Percentiles rank a stretch among this genome's conserved stretches.
Evolutionary conservation across 225 moss, liverwort and hornwort species (phyloP).

Genomic region (Bryum argenteum): DNA sequence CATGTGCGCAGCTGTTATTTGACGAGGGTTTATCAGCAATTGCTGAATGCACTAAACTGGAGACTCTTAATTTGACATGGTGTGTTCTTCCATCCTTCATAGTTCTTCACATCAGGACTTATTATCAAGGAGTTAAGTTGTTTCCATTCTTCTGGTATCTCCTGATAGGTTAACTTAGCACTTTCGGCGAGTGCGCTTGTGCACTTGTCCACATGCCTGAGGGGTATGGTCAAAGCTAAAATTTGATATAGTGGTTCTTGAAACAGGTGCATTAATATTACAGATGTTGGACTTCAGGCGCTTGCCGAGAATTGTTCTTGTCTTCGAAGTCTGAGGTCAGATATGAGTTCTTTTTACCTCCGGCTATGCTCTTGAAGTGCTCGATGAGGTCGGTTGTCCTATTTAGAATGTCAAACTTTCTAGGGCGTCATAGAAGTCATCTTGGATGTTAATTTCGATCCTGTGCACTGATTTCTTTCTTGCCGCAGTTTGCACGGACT

Average conservation of each 20-base stretch:
- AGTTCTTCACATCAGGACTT: constrained; percentile 2
- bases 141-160: neutral
- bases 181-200: constrained; percentile 12
- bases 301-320: constrained; percentile 64
- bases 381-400: constrained; percentile 16
- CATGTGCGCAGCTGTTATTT: constrained; percentile 66
- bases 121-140: neutral
- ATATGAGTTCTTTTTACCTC: neutral
- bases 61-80: constrained; percentile 94
- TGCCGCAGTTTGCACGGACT: constrained; percentile 87
- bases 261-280: constrained; percentile 83
- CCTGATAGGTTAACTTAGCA: too few relatives aligned
- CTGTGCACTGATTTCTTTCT: constrained; percentile 17
- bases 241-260: constrained; percentile 29
- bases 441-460: constrained; percentile 8
- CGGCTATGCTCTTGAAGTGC: constrained; percentile 5
- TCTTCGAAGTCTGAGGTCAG: constrained; percentile 76
- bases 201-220: constrained; percentile 14
- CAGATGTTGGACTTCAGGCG: constrained; percentile 75
- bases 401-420: neutral
- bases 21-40: constrained; percentile 82
- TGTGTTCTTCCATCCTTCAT: constrained; percentile 36
- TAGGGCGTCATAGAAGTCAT: neutral
- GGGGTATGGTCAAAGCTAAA: neutral
- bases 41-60: constrained; percentile 74